A percentile compares a stretch with the other conserved stretches of the same genome.
Evolutionary conservation across 2,329 filamentous ascomycete species (phyloP).

Genomic region (Ophiostoma tasmaniense): DNA sequence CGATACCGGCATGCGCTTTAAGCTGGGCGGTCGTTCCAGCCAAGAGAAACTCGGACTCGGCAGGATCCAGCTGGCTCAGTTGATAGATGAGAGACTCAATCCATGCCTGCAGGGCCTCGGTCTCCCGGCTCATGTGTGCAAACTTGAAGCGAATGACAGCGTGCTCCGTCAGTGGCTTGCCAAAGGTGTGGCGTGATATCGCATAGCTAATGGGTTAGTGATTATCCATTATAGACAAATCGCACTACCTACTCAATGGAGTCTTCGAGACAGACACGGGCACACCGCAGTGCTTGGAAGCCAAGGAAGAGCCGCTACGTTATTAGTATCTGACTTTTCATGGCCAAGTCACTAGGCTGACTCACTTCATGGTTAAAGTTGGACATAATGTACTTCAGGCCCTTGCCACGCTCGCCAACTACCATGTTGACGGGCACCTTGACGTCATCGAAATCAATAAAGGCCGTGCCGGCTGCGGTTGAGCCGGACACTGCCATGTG

Average conservation of each 20-base stretch:
- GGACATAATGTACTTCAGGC: not conserved
- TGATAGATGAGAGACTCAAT: not conserved
- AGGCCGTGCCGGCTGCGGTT: not conserved
- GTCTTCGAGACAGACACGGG: not conserved
- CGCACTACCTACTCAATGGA: not conserved
- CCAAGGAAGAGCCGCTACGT: not conserved
- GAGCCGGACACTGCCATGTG: conserved; percentile 1
- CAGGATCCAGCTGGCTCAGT: not conserved
- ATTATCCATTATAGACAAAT: not conserved
- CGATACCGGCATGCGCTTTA: not conserved
- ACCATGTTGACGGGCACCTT: conserved; percentile 7
- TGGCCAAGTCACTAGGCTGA: not conserved
- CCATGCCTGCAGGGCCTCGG: not conserved
- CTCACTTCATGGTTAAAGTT: not conserved
- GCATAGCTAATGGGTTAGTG: not conserved
- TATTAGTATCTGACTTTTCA: not conserved
- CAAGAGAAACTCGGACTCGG: not conserved
- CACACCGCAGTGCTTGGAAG: not conserved
- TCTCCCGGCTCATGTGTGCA: not conserved
- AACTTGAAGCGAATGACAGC: not conserved
- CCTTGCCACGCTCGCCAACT: conserved; percentile 1
- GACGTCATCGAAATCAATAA: conserved; percentile 2
- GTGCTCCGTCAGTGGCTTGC: not conserved
- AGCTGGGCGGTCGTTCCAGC: not conserved
- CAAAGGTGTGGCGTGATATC: not conserved